A percentile compares a stretch with the other conserved stretches of the same genome.
phyloP scores from a whole-genome alignment of 2,329 filamentous ascomycete genomes.

The Neopestalotiopsis sp. region DNA sequence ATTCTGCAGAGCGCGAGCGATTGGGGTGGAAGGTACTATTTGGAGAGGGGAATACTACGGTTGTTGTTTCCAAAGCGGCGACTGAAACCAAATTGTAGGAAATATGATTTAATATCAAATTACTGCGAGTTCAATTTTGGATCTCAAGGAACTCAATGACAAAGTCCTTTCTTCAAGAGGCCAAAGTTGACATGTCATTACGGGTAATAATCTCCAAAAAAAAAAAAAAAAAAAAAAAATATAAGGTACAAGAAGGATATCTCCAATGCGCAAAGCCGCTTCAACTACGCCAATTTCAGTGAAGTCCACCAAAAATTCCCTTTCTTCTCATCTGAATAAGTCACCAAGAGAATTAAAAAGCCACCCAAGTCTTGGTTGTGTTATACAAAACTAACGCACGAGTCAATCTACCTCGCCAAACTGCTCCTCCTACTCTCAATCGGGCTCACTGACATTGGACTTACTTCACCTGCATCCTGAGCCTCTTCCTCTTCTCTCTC shows the following conservation, averaged over 20 bases:
- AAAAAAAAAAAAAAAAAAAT: background rate
- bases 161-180: too few species aligned
- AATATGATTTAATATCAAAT: too few species aligned
- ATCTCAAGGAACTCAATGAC: too few species aligned
- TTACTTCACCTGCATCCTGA: constrained; percentile 2
- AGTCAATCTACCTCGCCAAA: background rate
- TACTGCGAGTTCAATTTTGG: too few species aligned
- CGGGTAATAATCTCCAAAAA: background rate
- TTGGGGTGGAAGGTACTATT: too few species aligned
- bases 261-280: background rate
- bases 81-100: too few species aligned
- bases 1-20: too few species aligned
- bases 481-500: background rate
- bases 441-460: constrained; percentile 16
- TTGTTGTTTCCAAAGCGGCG: too few species aligned
- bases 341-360: background rate
- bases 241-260: background rate
- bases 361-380: too few species aligned
- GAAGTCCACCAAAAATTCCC: background rate
- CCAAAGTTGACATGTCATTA: background rate
- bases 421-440: constrained; percentile 19
- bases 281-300: background rate
- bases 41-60: too few species aligned
- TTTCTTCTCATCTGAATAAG: background rate
- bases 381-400: background rate